Evolutionary conservation across 2,329 filamentous ascomycete genomes (phyloP).

Genomic region (Raffaelea deltoideospora): DNA sequence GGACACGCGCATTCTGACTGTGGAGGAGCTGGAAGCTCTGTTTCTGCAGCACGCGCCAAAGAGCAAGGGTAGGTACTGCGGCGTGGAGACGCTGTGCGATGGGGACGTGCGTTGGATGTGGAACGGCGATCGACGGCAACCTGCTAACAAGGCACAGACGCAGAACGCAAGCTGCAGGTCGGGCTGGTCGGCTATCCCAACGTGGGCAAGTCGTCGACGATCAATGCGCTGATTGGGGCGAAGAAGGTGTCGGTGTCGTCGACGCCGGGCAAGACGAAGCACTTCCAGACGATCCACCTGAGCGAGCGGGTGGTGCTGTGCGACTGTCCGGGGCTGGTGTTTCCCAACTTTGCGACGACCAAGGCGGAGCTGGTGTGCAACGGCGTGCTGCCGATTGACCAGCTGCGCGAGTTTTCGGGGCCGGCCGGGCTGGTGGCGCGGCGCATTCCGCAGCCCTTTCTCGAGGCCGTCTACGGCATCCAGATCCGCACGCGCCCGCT

Average conservation of each 20-base stretch:
- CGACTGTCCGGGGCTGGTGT: constrained; percentile 96
- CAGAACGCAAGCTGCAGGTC: constrained; percentile 61
- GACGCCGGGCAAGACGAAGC: constrained; percentile 96
- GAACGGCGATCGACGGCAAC: no score
- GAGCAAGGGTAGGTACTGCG: constrained; percentile 36
- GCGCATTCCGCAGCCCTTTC: constrained; percentile 72
- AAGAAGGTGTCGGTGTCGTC: constrained; percentile 98
- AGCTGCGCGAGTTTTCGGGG: constrained; percentile 82
- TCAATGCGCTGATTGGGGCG: constrained; percentile 94
- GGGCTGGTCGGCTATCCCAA: constrained; percentile 96
- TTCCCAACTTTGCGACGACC: constrained; percentile 92
- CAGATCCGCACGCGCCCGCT: constrained; percentile 64
- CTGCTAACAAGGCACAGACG: constrained; percentile 18
- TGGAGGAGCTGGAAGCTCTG: constrained; percentile 80
- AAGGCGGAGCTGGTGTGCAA: constrained; percentile 95
- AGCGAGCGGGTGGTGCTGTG: constrained; percentile 81
- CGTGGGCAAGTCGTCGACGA: constrained; percentile 97
- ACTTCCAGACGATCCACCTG: constrained; percentile 96
- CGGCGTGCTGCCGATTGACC: constrained; percentile 89
- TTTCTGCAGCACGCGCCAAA: constrained; percentile 59
- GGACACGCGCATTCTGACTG: constrained; percentile 70
- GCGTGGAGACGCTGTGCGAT: constrained; percentile 14
- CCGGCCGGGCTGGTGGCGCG: constrained; percentile 70
- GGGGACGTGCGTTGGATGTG: not conserved
- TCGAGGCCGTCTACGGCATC: constrained; percentile 91